These are phyloP conservation scores for Leptographium galeiforme DNA, from an alignment of 2,329 filamentous ascomycete genomes.

Conservation along the genomic window DNA sequence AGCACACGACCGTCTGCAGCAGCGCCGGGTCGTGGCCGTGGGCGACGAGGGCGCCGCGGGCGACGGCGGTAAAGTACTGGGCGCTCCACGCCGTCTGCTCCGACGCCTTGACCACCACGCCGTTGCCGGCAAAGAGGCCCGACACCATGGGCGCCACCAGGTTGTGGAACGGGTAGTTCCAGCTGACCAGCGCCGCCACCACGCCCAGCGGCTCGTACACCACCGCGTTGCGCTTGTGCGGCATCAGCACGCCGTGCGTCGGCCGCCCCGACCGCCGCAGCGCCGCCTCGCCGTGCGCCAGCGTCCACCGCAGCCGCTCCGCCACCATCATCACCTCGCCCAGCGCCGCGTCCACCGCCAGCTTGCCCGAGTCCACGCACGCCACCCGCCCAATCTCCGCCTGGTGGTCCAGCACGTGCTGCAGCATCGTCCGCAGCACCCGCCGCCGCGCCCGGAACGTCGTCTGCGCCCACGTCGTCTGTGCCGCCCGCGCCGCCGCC, in stretches of 20 bases:
- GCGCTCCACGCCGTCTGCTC: conserved; percentile 94
- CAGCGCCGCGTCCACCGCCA: conserved; percentile 82
- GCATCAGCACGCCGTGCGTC: conserved; percentile 75
- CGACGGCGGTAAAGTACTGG: conserved; percentile 66
- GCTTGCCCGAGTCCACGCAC: conserved; percentile 90
- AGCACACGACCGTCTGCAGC: conserved; percentile 76
- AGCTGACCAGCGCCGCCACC: conserved; percentile 82
- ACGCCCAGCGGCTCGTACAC: conserved; percentile 87
- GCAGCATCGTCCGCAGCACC: conserved; percentile 69
- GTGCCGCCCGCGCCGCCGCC: conserved; percentile 58
- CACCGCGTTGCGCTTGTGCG: conserved; percentile 87
- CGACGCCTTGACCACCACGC: conserved; percentile 82
- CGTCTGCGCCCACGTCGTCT: conserved; percentile 64
- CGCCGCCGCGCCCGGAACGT: conserved; percentile 63
- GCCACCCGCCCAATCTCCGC: conserved; percentile 74
- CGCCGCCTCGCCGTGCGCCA: conserved; percentile 76
- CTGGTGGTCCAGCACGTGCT: conserved; percentile 78
- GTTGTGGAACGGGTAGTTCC: conserved; percentile 98
- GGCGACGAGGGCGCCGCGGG: conserved; percentile 61
- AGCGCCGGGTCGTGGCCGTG: conserved; percentile 75
- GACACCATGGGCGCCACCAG: conserved; percentile 83
- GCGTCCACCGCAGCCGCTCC: conserved; percentile 91
- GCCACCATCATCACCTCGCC: conserved; percentile 89
- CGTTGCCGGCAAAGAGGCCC: conserved; percentile 81
- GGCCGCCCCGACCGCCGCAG: conserved; percentile 59